phyloP scores from a whole-genome alignment of 805 yeast species.

The Jamesozyma hellenica region DNA sequence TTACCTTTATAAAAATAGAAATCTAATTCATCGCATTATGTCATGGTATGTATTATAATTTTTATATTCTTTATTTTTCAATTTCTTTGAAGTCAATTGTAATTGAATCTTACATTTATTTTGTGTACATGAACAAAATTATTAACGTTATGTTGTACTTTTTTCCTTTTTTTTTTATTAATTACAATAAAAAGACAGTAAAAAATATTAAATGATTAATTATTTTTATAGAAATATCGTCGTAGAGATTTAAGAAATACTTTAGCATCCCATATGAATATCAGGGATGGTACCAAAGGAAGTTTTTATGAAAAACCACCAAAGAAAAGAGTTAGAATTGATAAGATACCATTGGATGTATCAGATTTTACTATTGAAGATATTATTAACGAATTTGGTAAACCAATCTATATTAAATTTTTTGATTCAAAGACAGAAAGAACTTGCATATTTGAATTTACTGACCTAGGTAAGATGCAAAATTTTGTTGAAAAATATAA shows the following conservation, averaged over 20 bases:
- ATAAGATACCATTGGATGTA: conserved; percentile 21
- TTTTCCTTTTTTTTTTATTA: no score
- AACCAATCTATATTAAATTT: conserved; percentile 15
- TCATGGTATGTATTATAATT: not conserved
- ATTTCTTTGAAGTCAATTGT: no score
- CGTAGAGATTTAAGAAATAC: conserved; percentile 28
- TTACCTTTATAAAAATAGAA: not conserved
- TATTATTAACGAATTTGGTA: conserved; percentile 22
- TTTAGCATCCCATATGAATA: conserved; percentile 16
- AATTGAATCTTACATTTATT: not conserved
- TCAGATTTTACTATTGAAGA: conserved; percentile 27
- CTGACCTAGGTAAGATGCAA: conserved; percentile 13
- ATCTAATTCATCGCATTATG: not conserved
- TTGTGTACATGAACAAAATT: not conserved
- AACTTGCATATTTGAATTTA: conserved; percentile 24
- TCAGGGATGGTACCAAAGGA: not conserved
- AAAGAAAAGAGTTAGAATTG: conserved; percentile 19
- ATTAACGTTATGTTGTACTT: no score
- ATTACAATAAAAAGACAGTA: no score
- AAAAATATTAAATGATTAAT: no score
- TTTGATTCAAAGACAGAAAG: conserved; percentile 23
- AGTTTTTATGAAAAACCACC: conserved; percentile 3
- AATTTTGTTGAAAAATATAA: conserved; percentile 18
- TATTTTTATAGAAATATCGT: conserved; percentile 19
- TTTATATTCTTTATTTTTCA: no score